These are phyloP conservation scores for Dendrobium catenatum DNA, from an alignment of 106 monocot genomes.

Conservation along the genomic window DNA sequence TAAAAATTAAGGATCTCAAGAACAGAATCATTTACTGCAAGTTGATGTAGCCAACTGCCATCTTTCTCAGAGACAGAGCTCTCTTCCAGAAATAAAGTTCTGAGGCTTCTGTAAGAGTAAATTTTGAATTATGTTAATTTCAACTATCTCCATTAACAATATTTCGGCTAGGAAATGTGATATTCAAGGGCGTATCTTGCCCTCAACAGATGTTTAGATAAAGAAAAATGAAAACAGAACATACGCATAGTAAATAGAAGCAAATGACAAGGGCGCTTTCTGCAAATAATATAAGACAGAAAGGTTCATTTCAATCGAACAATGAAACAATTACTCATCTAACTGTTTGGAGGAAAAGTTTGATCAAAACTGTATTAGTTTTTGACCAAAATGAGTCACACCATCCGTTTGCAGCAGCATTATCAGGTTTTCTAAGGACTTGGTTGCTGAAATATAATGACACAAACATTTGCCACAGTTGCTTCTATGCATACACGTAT, in stretches of 20 bases:
- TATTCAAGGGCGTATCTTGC: no score
- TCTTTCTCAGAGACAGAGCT: slow-evolving; percentile 52
- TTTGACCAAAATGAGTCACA: no score
- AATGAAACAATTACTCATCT: background rate
- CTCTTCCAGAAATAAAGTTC: slow-evolving; percentile 79
- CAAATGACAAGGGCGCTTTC: no score
- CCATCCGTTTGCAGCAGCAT: no score
- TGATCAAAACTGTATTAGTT: background rate
- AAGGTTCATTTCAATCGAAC: background rate
- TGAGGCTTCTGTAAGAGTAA: slow-evolving; percentile 46
- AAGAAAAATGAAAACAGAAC: background rate
- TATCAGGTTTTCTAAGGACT: background rate
- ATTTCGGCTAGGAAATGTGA: no score
- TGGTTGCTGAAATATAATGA: background rate
- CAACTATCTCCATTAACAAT: background rate
- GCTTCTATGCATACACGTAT: background rate
- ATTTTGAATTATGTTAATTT: background rate
- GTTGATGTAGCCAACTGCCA: slow-evolving; percentile 65
- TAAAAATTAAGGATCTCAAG: slow-evolving; percentile 81
- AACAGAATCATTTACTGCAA: slow-evolving; percentile 58
- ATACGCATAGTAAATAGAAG: background rate
- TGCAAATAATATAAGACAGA: no score
- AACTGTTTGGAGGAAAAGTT: background rate
- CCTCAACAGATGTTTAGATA: background rate
- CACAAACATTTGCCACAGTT: background rate